phyloP scores from a whole-genome alignment of 331 rosid species.

The Ulmus americana region DNA sequence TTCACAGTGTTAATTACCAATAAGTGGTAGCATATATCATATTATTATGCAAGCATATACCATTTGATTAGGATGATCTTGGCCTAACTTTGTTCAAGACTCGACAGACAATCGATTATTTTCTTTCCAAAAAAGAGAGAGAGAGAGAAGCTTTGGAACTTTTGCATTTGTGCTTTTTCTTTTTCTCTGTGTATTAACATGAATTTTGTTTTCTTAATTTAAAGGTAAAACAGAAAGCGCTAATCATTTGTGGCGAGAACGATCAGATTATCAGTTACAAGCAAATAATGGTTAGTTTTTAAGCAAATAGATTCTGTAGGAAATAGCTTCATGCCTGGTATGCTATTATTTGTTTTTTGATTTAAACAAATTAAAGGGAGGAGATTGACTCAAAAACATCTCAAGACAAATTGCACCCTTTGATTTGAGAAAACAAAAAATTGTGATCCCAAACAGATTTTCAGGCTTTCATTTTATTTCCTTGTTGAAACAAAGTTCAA shows the following conservation, averaged over 20 bases:
- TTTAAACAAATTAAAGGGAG: no score
- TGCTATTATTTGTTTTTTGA: no score
- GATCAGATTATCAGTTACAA: slow-evolving; percentile 43
- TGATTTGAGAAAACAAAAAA: no score
- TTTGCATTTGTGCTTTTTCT: no score
- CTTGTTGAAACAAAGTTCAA: no score
- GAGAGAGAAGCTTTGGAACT: no score
- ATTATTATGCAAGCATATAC: background rate
- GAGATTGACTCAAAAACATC: no score
- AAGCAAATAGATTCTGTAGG: background rate
- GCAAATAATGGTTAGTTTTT: slow-evolving; percentile 43
- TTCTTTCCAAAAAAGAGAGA: background rate
- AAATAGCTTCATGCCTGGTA: no score
- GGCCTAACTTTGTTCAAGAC: background rate
- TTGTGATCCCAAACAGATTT: no score
- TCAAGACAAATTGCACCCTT: no score
- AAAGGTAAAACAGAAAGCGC: slow-evolving; percentile 49
- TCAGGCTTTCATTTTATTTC: no score
- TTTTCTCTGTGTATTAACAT: no score
- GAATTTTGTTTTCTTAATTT: background rate
- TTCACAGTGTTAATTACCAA: background rate
- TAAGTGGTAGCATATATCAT: background rate
- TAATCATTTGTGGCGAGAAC: slow-evolving; percentile 40
- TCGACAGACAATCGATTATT: background rate
- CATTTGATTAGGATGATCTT: background rate